Base-by-base conservation (phyloP, 208 protist species). In the Leishmania martiniquensis region DNA sequence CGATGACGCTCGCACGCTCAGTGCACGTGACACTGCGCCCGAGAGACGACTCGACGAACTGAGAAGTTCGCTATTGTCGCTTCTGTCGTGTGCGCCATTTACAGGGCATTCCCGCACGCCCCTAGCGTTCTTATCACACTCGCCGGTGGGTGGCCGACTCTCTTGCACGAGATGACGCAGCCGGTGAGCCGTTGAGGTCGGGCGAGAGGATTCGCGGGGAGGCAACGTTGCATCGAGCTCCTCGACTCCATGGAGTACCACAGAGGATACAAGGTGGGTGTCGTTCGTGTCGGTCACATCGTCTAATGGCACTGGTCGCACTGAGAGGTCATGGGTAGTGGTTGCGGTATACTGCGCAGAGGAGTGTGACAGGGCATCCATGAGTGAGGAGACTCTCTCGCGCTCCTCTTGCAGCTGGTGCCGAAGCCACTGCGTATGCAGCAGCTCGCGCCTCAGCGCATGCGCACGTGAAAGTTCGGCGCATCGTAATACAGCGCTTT, bases 391-490 rank as follows among this genome's bases (percentile, higher is more conserved):
- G 20, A 62, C 34, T 2, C 62, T 45, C 37, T 72, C 47, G n/a
- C 74, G 59, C 54, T 63, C 75, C 29, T 44, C 76, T 6, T 44
- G 13, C 60, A 89, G 32, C 60, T 74, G 57, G 44, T 82, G 72
- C 4, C 86, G 86, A 32, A 90, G 68, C 72, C 84, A 76, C 9
- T 76, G 65, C 4, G 82, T 76, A 75, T 90, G 86, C n/a, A 90
- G 78, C 54, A 82, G 71, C 62, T 90, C 86, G 20, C 86, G 78
- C 20, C 81, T 76, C 15, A 90, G 74, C 37, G 80, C 82, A 42
- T 87, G 83, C 7, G 77, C 75, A 29, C 86, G 86, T 0, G 86
- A 90, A 42, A 90, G 69, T 74, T 87, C 76, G 12, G 86, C 76
- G 42, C 85, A 81, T 45, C 62, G 76, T 37, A 90, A 42, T 1